These are phyloP conservation scores for Mucor indicus DNA, from an alignment of 371 early-diverging fungal genomes.

Conservation along the genomic window DNA sequence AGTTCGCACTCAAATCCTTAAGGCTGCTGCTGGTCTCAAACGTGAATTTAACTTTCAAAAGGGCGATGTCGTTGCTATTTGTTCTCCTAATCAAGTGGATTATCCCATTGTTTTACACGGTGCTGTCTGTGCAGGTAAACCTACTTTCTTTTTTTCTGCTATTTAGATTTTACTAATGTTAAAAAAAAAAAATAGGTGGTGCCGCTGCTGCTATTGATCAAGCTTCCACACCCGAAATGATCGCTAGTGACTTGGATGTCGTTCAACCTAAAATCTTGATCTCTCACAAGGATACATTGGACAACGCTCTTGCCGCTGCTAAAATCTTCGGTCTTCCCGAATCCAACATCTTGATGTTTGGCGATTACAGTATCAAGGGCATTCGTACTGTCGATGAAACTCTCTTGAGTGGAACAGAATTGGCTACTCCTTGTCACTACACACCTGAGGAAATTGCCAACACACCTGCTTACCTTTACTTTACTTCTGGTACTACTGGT, in stretches of 20 bases:
- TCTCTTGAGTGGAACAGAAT: constrained; percentile 1
- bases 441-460: constrained; percentile 12
- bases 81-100: constrained; percentile 52
- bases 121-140: constrained; percentile 18
- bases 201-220: constrained; percentile 60
- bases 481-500: constrained; percentile 33
- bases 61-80: constrained; percentile 66
- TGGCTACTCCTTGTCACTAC: constrained; percentile 1
- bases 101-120: constrained; percentile 8
- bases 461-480: constrained; percentile 15
- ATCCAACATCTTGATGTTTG: constrained; percentile 51
- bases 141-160: too few species aligned
- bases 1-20: not conserved
- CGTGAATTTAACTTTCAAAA: constrained; percentile 30
- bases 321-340: constrained; percentile 42
- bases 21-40: constrained; percentile 7
- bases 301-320: constrained; percentile 47
- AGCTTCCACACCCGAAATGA: constrained; percentile 47
- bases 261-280: constrained; percentile 47
- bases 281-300: constrained; percentile 30
- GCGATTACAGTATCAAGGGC: constrained; percentile 21
- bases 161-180: not conserved
- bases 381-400: constrained; percentile 19
- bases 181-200: constrained; percentile 43
- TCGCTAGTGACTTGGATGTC: constrained; percentile 62